Evolutionary conservation across 2,329 filamentous ascomycete genomes (phyloP).

Genomic region (Juglanconis juglandina): DNA sequence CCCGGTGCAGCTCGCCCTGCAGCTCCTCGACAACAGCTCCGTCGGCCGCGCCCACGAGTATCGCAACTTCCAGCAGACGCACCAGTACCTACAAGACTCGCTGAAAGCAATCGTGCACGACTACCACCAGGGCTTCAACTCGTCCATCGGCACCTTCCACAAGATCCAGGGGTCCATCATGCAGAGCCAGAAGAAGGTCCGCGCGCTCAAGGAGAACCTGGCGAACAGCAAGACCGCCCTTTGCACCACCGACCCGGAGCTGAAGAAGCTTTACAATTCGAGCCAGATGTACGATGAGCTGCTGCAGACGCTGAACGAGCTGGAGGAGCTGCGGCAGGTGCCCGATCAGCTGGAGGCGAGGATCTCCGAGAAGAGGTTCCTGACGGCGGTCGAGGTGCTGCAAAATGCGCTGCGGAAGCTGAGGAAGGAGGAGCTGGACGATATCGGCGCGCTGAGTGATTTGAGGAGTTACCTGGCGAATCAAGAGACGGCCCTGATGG

Average conservation of each 20-base stretch:
- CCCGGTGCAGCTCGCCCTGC: conserved; percentile 89
- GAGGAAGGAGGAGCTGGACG: conserved; percentile 82
- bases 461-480: conserved; percentile 85
- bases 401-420: conserved; percentile 83
- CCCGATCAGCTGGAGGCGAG: conserved; percentile 90
- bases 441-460: conserved; percentile 84
- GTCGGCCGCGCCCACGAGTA: conserved; percentile 89
- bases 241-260: conserved; percentile 80
- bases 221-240: conserved; percentile 76
- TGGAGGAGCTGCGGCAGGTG: conserved; percentile 83
- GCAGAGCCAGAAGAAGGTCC: conserved; percentile 79
- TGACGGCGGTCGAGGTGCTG: conserved; percentile 87
- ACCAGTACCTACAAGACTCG: conserved; percentile 85
- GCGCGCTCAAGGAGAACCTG: conserved; percentile 78
- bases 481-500: conserved; percentile 86
- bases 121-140: conserved; percentile 98
- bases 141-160: conserved; percentile 97
- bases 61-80: conserved; percentile 76
- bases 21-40: conserved; percentile 90
- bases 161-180: conserved; percentile 96
- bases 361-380: conserved; percentile 93
- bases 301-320: conserved; percentile 74
- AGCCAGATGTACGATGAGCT: conserved; percentile 90
- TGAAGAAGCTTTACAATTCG: conserved; percentile 82
- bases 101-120: conserved; percentile 96